Evolutionary conservation across 2,329 filamentous ascomycete species (phyloP), one percentile per base, ranked within the genome.

Genomic region (Iodosphaeria phyllophila): DNA sequence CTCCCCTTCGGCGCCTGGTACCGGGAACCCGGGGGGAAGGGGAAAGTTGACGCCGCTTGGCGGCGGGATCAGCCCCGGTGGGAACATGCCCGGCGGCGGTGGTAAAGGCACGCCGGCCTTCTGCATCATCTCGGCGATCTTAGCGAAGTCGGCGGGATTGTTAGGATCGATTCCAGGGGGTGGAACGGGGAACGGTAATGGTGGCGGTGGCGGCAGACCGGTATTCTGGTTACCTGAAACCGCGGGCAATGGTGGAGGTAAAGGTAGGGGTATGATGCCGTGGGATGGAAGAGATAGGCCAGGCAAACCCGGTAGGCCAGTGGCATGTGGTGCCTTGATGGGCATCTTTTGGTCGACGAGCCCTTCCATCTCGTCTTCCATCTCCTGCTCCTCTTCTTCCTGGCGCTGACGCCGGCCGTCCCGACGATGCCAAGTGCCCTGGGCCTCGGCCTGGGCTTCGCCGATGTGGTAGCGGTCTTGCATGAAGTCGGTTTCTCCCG

Each of bases 401-500:
- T 83, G 76, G 37, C 77, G 67, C 48, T 89, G 75, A 23, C 74
- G 69, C 16, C 77, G 70, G 28, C 76, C 72, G 29, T 77, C 74
- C 19, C 78, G 73, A 16, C 79, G 70, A 43, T 84, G 83, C 69
- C 78, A 93, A 2, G 84, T 93, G n/a, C 89, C 89, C 46, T 89
- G 78, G 0, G 82, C 83, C 52, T 93, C 84, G 14, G 86, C 86
- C 1, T 83, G 84, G 6, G 79, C 73, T 50, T 93, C 84, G 24
- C 89, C 89, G 33, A 95, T 89, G 44, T 98, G 89, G 48, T 91
- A 93, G 30, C 83, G 70, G 51, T 98, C 89, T 41, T 84, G 83
- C 50, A 80, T 66, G 38, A 77, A 76, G 26, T 76, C 73, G n/a
- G 63, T 66, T 36, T 93, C 86, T 24, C 89, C 89, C 2, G 89